Evolutionary conservation across 352 stramenopile genomes (phyloP), one percentile per base, ranked within the genome.

Genomic region (Halophytophthora batemanensis): DNA sequence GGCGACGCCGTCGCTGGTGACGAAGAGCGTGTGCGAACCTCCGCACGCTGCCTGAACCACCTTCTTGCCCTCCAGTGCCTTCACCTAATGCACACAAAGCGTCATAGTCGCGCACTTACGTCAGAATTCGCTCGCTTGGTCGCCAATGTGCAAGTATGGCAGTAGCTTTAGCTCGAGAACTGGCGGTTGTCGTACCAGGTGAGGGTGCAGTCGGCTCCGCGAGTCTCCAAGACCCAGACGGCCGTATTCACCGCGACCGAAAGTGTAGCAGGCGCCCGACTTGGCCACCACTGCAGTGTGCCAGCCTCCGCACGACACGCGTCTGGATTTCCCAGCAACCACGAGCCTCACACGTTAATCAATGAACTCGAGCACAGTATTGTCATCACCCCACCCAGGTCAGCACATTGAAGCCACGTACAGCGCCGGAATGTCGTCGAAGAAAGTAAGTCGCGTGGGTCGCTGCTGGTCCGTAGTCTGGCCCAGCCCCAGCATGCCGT

Each of bases 171-270:
- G 22, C 22, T 18, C 17, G 25, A 12, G 14, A 63, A 7, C 29
- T 23, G 38, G n/a, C 2, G 42, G 15, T 1, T 22, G 38, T 12
- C 42, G 14, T 66, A 88, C 81, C 54, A 83, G 68, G 38, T 86
- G 72, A 28, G 81, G 78, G 25, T 62, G 65, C 40, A 78, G 85
- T 34, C 77, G 77, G 62, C 79, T 88, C 50, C 77, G 74, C 22
- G 73, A 85, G 45, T 93, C 83, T 17, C 87, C 85, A 12, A 97
- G 87, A 6, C 90, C 90, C 0, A 96, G 70, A 22, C 89, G 76
- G 0, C 90, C 82, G 33, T 86, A 93, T 55, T 93, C 82, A 47
- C 82, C 82, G 8, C 82, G 74, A 15, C 82, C 82, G 28, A 90
- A 93, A 37, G 71, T 60, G 51, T 90, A 93, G 61, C 77, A 89